Evolutionary conservation across 495 filamentous ascomycete genomes (phyloP), one percentile per base, ranked within the genome.

Genomic region (Xylaria castorea): DNA sequence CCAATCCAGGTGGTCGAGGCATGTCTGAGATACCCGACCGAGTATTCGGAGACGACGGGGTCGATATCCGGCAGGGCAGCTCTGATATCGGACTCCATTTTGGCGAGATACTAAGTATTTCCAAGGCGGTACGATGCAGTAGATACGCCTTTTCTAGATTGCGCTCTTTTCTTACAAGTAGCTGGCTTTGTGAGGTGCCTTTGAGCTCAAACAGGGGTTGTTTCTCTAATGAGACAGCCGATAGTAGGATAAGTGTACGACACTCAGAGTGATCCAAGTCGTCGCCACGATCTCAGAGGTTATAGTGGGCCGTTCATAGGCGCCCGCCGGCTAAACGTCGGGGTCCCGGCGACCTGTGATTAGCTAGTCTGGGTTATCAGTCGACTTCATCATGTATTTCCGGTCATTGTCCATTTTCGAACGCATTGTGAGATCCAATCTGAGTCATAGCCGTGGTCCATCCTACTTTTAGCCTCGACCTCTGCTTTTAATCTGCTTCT

Each of bases 51-150:
- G 66, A 99, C 85, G 70, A 97, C 89, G 57, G 91, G 93, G 82
- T 99, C 96, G 70, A 97, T 91, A 73, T 92, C 91, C 62, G 96
- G 95, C 70, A 99, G 90, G 75, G 92, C 90, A 40, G 92, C 85
- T 80, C 92, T 91, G 77, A 99, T 93, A 87, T 98, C 93, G 75
- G 92, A 86, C 83, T 99, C 95, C 96, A 99, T 99, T 71, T 63
- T 63, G 42, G 30, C 58, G n/a, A 44, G 38, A n/a, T 64, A 27
- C 18, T 25, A 7, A n/a, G n/a, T 40, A 38, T 60, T 11, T 61
- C 40, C 48, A 51, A 51, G 48, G 48, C 8, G n/a, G n/a, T 9
- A 4, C 25, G 48, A 25, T 51, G n/a, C 12, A 0, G 7, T 34
- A 57, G 5, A 3, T 32, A 27, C 3, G 16, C 53, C 5, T 8